These are phyloP conservation scores for Debaryomyces fabryi DNA, from an alignment of 1,139 yeast species.

Conservation along the genomic window DNA sequence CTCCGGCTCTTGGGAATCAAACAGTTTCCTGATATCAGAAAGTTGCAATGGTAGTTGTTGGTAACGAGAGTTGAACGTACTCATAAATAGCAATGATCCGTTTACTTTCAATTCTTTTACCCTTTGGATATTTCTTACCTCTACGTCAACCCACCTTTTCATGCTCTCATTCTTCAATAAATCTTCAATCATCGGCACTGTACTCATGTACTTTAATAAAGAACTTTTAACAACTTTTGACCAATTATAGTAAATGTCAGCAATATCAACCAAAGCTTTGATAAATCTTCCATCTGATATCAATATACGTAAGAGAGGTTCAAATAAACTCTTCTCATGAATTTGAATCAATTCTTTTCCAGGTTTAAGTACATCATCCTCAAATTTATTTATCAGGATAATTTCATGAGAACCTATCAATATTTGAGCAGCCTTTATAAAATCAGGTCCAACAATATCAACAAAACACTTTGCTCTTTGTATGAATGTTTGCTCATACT, in stretches of 20 bases:
- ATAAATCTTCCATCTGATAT: constrained; percentile 68
- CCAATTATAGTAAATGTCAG: constrained; percentile 70
- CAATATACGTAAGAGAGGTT: constrained; percentile 48
- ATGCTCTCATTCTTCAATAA: constrained; percentile 47
- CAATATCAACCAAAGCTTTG: constrained; percentile 52
- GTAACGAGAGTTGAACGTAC: constrained; percentile 75
- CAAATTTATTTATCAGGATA: constrained; percentile 49
- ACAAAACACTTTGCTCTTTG: constrained; percentile 69
- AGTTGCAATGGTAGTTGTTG: constrained; percentile 73
- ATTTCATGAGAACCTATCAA: constrained; percentile 37
- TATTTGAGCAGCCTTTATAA: constrained; percentile 51
- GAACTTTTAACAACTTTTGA: constrained; percentile 56
- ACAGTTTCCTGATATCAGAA: constrained; percentile 55
- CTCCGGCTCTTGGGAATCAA: constrained; percentile 55
- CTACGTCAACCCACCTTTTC: constrained; percentile 55
- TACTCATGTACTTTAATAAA: constrained; percentile 61
- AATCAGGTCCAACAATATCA: constrained; percentile 48
- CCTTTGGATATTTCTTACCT: constrained; percentile 39
- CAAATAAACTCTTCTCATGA: constrained; percentile 58
- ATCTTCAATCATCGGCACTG: constrained; percentile 37
- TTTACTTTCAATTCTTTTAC: constrained; percentile 50
- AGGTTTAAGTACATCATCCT: constrained; percentile 60
- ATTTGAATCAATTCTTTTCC: constrained; percentile 63
- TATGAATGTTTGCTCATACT: constrained; percentile 75
- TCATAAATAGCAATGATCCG: constrained; percentile 65